Evolutionary conservation across 441 rosid species (phyloP), one percentile per base, ranked within the genome.

Genomic region (Daphne laureola): DNA sequence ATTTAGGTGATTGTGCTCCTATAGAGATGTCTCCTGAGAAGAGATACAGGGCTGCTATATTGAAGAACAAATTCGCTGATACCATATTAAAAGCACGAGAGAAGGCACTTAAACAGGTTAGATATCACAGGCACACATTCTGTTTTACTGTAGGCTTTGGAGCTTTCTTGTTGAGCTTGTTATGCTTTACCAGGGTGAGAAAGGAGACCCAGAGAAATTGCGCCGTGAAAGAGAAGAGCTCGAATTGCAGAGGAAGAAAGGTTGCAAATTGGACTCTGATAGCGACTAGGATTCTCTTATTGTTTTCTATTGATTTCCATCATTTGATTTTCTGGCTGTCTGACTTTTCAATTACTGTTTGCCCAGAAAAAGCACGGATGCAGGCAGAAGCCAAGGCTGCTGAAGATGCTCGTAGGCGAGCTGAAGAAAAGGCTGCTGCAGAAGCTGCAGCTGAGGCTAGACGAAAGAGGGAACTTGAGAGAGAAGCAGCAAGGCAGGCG

Each of bases 331-430:
- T 27, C 47, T 21, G 46, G 16, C 17, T 41, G 14, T 52, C 35
- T 51, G 26, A 27, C 21, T 51, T 53, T 55, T 6, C 21, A 44
- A 3, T 25, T 53, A 31, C 38, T 31, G 38, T 31, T 58, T 12
- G 57, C 47, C 15, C 73, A 84, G 91, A 80, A 67, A 78, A 67
- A 63, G 90, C 87, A 1, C 84, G 78, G 50, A 52, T 74, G 55
- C 75, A 74, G 54, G 87, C 91, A 17, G 91, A 84, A 68, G 91
- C 85, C 36, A 71, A 73, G 67, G 91, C 91, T 43, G 91, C 83
- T 17, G 87, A 81, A 78, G 81, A 69, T 54, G 82, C 87, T 54
- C 78, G 70, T 60, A 80, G 77, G 53, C 79, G 26, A 72, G 87
- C 80, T 43, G 86, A 77, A 63, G 92, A 78, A 54, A 83, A 77